Base-by-base conservation (phyloP, 2,329 filamentous ascomycete genomes). In the Beauveria brongniartii region DNA sequence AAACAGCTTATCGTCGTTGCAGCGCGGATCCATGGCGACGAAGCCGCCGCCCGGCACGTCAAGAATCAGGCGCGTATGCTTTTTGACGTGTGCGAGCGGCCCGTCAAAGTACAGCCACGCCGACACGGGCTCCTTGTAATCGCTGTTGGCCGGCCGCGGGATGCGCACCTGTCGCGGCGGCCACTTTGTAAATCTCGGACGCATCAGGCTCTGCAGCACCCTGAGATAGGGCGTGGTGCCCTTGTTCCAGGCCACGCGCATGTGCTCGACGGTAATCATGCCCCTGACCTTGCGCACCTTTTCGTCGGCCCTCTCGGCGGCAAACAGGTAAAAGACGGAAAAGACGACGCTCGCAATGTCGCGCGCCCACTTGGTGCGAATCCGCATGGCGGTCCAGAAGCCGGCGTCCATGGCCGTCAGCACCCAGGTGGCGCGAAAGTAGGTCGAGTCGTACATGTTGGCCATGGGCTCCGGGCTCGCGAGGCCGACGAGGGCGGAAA, bases 361-460 rank as follows among this genome's bases (percentile, higher is more conserved):
- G 44, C 92, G 82, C 47, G 96, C 67, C 85, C 90, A 92, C 68
- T 89, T 92, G 57, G 72, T 72, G 53, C 84, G 84, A 65, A 99
- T 92, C 68, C 86, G 88, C 94, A 99, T 99, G 40, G 94, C 94
- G 0, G 92, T 96, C 94, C 94, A 99, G 74, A 97, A 99, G 1
- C 94, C 94, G 6, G 94, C 94, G 69, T 99, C 94, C 63, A 99
- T 77, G 0, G 92, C 94, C 0, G 94, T 99, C 58, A 94, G 87
- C 18, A 97, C 85, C 94, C 94, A 99, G 71, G 94, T 99, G 60
- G 94, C 94, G 54, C 94, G 88, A 73, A 96, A 99, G 77, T 95
- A 99, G 30, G 90, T 87, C 56, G 91, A 82, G 59, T 90, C 91
- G 77, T 99, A 99, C 72, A 97, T 88, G 70, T 96, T 96, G 34